Base-by-base conservation (phyloP, 495 filamentous ascomycete species). In the Neurospora sp. region DNA sequence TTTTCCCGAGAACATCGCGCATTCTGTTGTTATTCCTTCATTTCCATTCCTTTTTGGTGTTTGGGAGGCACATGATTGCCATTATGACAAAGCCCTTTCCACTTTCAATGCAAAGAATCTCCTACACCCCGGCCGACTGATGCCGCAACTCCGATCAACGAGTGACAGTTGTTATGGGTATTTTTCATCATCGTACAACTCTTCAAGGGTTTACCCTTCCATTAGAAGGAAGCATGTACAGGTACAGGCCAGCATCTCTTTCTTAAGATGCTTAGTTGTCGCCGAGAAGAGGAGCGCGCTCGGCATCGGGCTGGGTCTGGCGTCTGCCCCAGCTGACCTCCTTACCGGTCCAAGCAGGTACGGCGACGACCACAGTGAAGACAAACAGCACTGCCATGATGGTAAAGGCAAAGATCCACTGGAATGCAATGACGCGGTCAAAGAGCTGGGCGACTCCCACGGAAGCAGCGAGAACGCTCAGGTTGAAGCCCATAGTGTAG, bases 331-430 rank as follows among this genome's bases (percentile, higher is more conserved):
- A 81, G 37, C 76, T 78, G 72, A 81, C 48, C 39, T 84, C 82
- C 72, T 79, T 87, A 37, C 90, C 89, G 39, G 88, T 85, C 74
- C 90, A 87, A 72, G 86, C 88, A 8, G 92, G 90, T 37, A 90
- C 80, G 6, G 90, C 90, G 70, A 94, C 84, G 38, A 88, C 82
- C 1, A 91, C 70, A 2, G 91, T 92, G 3, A 85, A 79, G 11
- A 93, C 77, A 77, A 94, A 89, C 70, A 96, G 87, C 46, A 93
- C 79, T 2, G 84, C 89, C 86, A 94, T 94, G 80, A 96, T 91
- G 74, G 88, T 85, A 77, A 96, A 94, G 39, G 93, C 93, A 79
- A 96, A 97, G 81, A 94, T 94, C 94, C 92, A 96, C 83, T 97
- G 94, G 72, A 96, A 82, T 2, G 92, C 89, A 74, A 94, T 86